These are phyloP conservation scores for Calonectria ilicicola DNA, from an alignment of 2,329 filamentous ascomycete species.

Conservation along the genomic window DNA sequence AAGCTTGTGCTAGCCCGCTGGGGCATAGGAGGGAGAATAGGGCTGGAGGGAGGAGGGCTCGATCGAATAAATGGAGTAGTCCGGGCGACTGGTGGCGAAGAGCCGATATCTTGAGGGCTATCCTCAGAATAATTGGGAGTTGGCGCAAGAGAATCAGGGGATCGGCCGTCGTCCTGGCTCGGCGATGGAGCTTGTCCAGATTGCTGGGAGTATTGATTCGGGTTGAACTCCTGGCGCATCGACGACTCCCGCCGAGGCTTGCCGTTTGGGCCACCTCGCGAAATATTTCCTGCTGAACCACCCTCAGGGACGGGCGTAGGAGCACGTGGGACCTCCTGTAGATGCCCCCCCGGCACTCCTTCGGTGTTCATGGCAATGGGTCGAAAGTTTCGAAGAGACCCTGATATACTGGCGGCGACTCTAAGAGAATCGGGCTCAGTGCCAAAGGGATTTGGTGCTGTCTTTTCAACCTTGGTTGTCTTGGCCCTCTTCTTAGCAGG, in stretches of 20 bases:
- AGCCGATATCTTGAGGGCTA: conserved; percentile 86
- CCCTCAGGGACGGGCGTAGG: conserved; percentile 79
- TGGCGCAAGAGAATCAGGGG: conserved; percentile 65
- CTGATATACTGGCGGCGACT: conserved; percentile 90
- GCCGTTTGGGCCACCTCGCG: conserved; percentile 46
- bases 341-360: conserved; percentile 59
- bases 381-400: conserved; percentile 86
- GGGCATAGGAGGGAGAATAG: conserved; percentile 76
- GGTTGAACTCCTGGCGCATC: conserved; percentile 63
- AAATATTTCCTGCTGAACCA: conserved; percentile 41
- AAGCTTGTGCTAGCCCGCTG: conserved; percentile 83
- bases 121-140: conserved; percentile 69
- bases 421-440: conserved; percentile 82
- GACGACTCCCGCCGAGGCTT: conserved; percentile 71
- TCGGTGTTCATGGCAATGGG: conserved; percentile 71
- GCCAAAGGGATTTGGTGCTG: conserved; percentile 79
- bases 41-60: conserved; percentile 82
- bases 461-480: conserved; percentile 78
- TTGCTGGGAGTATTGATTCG: conserved; percentile 55
- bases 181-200: conserved; percentile 55
- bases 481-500: conserved; percentile 79
- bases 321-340: conserved; percentile 80
- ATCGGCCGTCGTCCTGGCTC: conserved; percentile 63
- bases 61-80: conserved; percentile 66
- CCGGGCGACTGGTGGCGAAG: conserved; percentile 86